Percentiles rank a stretch among this genome's conserved stretches.
phyloP scores from a whole-genome alignment of 768 basidiomycete species.

The Dacryopinax primogenitus region DNA sequence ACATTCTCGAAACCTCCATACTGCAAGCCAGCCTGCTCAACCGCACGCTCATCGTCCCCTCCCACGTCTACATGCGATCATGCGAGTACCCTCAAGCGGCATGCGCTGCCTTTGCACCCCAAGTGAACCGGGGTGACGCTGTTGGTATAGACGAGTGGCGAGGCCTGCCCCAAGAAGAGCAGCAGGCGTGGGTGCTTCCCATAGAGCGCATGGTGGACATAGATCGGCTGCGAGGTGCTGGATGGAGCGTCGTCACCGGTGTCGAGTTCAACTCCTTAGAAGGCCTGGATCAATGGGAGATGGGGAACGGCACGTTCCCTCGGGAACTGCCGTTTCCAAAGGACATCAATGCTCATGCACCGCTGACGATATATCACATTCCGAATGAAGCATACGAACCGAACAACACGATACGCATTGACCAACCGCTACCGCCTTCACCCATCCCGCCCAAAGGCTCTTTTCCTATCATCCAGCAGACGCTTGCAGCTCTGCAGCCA shows the following conservation, averaged over 20 bases:
- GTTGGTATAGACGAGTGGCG: slow-evolving; percentile 14
- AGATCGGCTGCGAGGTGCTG: slow-evolving; percentile 4
- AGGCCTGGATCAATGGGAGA: slow-evolving; percentile 10
- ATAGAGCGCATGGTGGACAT: slow-evolving; percentile 17
- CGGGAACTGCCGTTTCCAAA: neutral
- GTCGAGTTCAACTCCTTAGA: slow-evolving; percentile 14
- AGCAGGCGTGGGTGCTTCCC: slow-evolving; percentile 15
- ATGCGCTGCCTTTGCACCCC: slow-evolving; percentile 15
- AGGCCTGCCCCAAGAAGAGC: neutral
- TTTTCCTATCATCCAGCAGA: neutral
- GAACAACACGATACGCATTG: neutral
- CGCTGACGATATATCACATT: neutral
- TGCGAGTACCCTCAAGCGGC: slow-evolving; percentile 27
- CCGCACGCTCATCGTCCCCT: slow-evolving; percentile 34
- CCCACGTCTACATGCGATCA: slow-evolving; percentile 36
- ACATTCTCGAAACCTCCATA: slow-evolving; percentile 37
- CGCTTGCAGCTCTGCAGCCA: neutral
- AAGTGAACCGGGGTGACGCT: slow-evolving; percentile 17
- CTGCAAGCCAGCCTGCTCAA: slow-evolving; percentile 34
- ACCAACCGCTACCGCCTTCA: neutral
- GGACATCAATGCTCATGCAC: neutral
- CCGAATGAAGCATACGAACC: neutral
- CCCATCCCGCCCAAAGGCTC: neutral
- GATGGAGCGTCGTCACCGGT: slow-evolving; percentile 11
- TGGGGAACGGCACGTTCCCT: neutral